These are phyloP conservation scores for Colletotrichum destructivum DNA, from an alignment of 2,329 filamentous ascomycete species.

Conservation along the genomic window DNA sequence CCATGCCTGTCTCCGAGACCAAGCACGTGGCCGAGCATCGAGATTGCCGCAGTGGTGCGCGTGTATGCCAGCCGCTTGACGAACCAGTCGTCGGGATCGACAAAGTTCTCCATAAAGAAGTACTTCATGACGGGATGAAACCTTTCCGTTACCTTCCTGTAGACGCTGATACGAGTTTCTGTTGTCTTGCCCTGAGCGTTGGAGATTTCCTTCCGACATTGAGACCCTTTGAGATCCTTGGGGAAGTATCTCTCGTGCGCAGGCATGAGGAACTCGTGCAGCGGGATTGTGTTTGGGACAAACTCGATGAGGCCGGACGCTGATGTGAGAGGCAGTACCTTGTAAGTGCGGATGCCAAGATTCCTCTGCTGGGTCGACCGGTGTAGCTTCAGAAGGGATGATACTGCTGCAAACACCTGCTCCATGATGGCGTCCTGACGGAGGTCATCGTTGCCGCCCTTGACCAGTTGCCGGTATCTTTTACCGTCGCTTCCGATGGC, in stretches of 20 bases:
- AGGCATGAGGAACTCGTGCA: slow-evolving; percentile 93
- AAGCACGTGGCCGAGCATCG: slow-evolving; percentile 92
- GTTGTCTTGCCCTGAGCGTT: slow-evolving; percentile 79
- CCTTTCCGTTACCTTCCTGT: slow-evolving; percentile 81
- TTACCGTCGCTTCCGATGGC: slow-evolving; percentile 83
- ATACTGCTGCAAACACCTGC: slow-evolving; percentile 97
- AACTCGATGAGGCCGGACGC: slow-evolving; percentile 96
- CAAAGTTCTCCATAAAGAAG: slow-evolving; percentile 97
- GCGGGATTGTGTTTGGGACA: slow-evolving; percentile 90
- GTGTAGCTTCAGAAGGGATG: slow-evolving; percentile 88
- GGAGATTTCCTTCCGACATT: slow-evolving; percentile 85
- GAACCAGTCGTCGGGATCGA: slow-evolving; percentile 97
- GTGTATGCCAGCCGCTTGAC: slow-evolving; percentile 90
- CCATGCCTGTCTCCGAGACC: slow-evolving; percentile 95
- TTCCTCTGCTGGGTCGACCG: slow-evolving; percentile 89
- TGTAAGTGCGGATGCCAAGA: slow-evolving; percentile 95
- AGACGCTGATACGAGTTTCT: slow-evolving; percentile 81
- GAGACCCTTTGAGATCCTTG: slow-evolving; percentile 81
- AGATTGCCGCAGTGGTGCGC: slow-evolving; percentile 92
- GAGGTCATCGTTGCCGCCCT: slow-evolving; percentile 95
- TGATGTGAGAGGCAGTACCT: slow-evolving; percentile 90
- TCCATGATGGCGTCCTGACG: slow-evolving; percentile 99
- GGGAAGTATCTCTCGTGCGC: slow-evolving; percentile 91
- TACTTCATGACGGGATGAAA: slow-evolving; percentile 96
- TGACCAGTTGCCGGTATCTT: slow-evolving; percentile 91